Base-by-base conservation (phyloP, 306 rosid genomes). In the Prunus armeniaca region DNA sequence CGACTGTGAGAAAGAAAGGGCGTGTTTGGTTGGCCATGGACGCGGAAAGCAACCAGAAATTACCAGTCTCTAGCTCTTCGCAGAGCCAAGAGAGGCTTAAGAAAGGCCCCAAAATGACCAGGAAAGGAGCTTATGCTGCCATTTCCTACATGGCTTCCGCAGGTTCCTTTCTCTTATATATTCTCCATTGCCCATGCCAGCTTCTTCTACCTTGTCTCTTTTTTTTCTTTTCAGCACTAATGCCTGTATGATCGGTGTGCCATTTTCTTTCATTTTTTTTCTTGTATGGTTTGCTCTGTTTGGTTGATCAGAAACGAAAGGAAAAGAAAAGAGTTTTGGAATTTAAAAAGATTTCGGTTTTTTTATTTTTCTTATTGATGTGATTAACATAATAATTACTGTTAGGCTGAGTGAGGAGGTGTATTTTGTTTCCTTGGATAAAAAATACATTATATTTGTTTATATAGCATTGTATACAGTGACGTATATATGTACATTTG, bases 61-160 rank as follows among this genome's bases (percentile, higher is more conserved):
- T 87, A 12, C 86, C 84, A n/a, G 73, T 88, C 30, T 76, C 80
- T 38, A 63, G 64, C 67, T 54, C 64, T n/a, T 51, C 60, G 19
- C 46, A 52, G 32, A 52, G 57, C 22, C 76, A 80, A 30, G 86
- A 78, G 13, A 58, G 13, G 57, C 74, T 78, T 47, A 51, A 66
- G 52, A 87, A 82, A 77, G 76, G 72, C 71, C 75, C 88, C 12
- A 71, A 84, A 79, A 83, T 87, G 84, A 83, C 87, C n/a, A 81
- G 55, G 51, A 83, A 77, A 82, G 96, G 92, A 84, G 91, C 87
- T 63, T 84, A 77, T 30, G 87, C 88, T 65, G 94, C 97, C 73
- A 20, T 83, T 58, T 90, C 93, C 17, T 93, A 93, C 55, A 93
- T 93, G 97, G 80, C 79, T 45, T 81, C 90, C 22, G 86, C 93